These are phyloP conservation scores for Musa schizocarpa DNA, from an alignment of 176 grass and related monocot species.

Conservation along the genomic window DNA sequence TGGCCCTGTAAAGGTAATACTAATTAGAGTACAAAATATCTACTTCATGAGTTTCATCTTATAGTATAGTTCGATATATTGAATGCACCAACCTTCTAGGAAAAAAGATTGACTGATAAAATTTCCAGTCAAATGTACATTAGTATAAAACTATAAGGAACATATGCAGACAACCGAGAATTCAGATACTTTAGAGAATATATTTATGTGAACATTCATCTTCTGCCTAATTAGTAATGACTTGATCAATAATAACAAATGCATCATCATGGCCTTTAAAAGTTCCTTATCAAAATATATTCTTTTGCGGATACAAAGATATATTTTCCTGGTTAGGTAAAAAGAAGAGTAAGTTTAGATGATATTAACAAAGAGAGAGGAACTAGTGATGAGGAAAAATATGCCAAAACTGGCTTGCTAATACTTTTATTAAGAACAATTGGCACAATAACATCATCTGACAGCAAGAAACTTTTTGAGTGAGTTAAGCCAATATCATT, in stretches of 20 bases:
- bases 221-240: background rate
- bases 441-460: background rate
- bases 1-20: constrained; percentile 59
- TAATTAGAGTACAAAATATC: background rate
- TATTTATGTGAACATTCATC: background rate
- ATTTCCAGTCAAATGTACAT: no score
- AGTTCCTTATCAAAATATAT: no score
- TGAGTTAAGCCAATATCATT: background rate
- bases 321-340: no score
- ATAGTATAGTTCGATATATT: background rate
- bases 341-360: no score
- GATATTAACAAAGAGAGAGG: no score
- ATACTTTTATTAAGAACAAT: background rate
- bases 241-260: background rate
- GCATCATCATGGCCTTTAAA: background rate
- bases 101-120: no score
- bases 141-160: no score
- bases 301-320: no score
- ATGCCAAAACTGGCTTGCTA: background rate
- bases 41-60: background rate
- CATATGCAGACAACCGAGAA: background rate
- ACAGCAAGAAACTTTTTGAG: background rate
- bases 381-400: background rate
- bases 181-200: background rate
- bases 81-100: no score